Percentiles rank a stretch among this genome's conserved stretches.
Conservation (phyloP, 371 early-diverging fungal genomes). For the Mortierella sp. region DNA sequence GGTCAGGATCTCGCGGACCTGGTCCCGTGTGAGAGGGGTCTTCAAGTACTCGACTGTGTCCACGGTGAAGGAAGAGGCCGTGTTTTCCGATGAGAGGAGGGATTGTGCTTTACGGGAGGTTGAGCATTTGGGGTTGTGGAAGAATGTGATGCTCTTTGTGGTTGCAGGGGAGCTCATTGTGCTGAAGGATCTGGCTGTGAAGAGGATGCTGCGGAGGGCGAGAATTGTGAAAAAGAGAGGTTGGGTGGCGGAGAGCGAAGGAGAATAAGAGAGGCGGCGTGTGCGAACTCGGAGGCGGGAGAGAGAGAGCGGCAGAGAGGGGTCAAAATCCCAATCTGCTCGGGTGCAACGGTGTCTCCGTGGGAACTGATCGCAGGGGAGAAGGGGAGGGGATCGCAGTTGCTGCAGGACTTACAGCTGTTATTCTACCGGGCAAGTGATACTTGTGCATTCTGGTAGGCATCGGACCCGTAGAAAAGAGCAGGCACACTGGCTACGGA, state of each 20-base stretch:
- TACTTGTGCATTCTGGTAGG: too few relatives aligned
- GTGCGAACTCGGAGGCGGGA: too few relatives aligned
- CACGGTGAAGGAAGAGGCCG: not conserved
- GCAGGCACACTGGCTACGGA: too few relatives aligned
- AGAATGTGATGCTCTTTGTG: conserved; percentile 28
- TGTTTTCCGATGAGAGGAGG: not conserved
- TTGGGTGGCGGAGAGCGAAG: not conserved
- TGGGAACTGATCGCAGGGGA: not conserved
- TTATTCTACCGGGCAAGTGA: too few relatives aligned
- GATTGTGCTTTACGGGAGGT: conserved; percentile 22
- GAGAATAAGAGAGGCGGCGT: not conserved
- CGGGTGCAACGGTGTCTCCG: too few relatives aligned
- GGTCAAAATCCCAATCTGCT: too few relatives aligned
- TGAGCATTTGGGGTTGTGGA: conserved; percentile 40
- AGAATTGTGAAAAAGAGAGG: not conserved
- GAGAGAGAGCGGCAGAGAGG: too few relatives aligned
- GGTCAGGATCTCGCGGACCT: conserved; percentile 25
- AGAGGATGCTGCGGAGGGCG: not conserved
- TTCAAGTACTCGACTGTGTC: conserved; percentile 37
- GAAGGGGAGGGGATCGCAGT: not conserved
- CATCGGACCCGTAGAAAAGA: too few relatives aligned
- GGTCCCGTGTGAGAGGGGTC: conserved; percentile 13
- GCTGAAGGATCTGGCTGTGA: not conserved
- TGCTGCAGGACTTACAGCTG: not conserved
- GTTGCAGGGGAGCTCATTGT: conserved; percentile 1